Conservation (phyloP, 78 protist genomes). For the Speleostelium caveatum region DNA sequence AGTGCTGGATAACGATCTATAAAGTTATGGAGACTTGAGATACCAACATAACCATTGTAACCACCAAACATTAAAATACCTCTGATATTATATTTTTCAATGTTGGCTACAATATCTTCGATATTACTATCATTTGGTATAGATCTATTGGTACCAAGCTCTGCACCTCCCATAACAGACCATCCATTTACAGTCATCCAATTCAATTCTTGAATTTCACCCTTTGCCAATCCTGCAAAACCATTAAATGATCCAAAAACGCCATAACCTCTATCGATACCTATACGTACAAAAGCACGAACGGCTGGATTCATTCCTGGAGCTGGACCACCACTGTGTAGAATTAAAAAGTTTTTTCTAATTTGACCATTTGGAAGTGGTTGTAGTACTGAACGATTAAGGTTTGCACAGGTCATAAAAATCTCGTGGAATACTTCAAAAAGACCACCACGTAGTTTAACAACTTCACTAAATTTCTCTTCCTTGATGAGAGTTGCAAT, state of each 20-base stretch:
- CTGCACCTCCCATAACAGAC: slow-evolving; percentile 85
- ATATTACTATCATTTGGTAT: slow-evolving; percentile 65
- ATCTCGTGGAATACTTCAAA: slow-evolving; percentile 56
- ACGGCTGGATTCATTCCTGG: slow-evolving; percentile 90
- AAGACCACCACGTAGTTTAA: slow-evolving; percentile 66
- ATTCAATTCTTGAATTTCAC: slow-evolving; percentile 25
- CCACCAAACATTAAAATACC: slow-evolving; percentile 87
- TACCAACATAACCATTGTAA: slow-evolving; percentile 82
- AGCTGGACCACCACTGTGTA: slow-evolving; percentile 88
- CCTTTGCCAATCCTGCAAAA: slow-evolving; percentile 72
- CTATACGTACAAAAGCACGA: slow-evolving; percentile 68
- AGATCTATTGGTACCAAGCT: slow-evolving; percentile 84
- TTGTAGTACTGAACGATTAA: background rate
- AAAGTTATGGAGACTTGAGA: slow-evolving; percentile 37
- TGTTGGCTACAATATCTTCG: background rate
- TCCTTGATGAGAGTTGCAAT: slow-evolving; percentile 49
- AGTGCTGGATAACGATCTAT: background rate
- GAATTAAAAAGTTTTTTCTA: slow-evolving; percentile 27
- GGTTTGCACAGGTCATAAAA: slow-evolving; percentile 46
- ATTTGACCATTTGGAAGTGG: too few relatives aligned
- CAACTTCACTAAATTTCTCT: slow-evolving; percentile 69
- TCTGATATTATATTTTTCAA: slow-evolving; percentile 31
- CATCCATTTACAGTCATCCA: slow-evolving; percentile 84
- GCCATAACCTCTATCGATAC: slow-evolving; percentile 66
- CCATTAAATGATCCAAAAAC: slow-evolving; percentile 78